phyloP scores from a whole-genome alignment of 176 grass and related monocot species.

The Pontederia crassipes region DNA sequence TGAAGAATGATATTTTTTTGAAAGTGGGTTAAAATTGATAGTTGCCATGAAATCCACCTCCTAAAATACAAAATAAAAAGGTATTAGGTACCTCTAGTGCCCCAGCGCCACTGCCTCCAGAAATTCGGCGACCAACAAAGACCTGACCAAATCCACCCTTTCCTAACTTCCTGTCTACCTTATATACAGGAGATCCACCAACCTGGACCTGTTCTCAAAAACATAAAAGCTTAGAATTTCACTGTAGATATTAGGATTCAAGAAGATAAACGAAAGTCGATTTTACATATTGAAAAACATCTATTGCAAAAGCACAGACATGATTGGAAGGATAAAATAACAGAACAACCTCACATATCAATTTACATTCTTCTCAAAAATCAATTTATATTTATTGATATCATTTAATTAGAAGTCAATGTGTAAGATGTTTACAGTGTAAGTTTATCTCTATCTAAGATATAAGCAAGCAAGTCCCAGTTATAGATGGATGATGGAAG shows the following conservation, averaged over 20 bases:
- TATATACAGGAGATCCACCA: constrained; percentile 80
- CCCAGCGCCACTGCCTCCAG: constrained; percentile 63
- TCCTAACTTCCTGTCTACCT: constrained; percentile 81
- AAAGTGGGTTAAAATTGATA: not conserved
- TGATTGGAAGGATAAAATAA: no score
- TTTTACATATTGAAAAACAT: no score
- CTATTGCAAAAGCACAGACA: no score
- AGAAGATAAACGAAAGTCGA: not conserved
- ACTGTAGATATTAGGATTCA: not conserved
- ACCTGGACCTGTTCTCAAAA: constrained; percentile 57
- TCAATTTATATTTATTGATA: no score
- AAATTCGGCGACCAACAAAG: constrained; percentile 78
- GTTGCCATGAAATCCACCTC: not conserved
- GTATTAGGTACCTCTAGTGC: constrained; percentile 79
- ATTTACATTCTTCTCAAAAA: no score
- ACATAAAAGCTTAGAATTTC: constrained; percentile 11
- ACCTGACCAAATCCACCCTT: constrained; percentile 99
- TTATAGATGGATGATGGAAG: no score
- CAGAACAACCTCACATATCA: no score
- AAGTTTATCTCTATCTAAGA: no score
- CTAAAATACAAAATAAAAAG: not conserved
- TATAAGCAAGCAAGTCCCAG: no score
- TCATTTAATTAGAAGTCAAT: no score
- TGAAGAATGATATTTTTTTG: not conserved
- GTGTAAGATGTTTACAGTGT: no score